These are phyloP conservation scores for Rauvolfia tetraphylla DNA, from an alignment of 257 asterid species.

Conservation along the genomic window DNA sequence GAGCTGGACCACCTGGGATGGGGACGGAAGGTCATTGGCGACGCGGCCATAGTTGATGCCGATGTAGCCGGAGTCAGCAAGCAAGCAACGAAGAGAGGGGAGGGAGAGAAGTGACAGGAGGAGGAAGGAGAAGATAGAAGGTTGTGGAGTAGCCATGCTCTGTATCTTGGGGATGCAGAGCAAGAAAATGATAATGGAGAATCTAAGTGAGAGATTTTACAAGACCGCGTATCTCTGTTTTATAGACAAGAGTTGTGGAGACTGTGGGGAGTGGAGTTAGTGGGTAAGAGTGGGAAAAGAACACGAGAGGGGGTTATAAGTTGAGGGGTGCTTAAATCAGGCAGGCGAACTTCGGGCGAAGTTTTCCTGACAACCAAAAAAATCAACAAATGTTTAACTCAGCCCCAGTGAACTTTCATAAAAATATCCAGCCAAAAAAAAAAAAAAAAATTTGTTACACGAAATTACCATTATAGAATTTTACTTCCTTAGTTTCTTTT, in stretches of 20 bases:
- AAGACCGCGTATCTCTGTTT: neutral
- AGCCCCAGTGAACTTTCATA: no score
- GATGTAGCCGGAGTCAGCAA: conserved; percentile 41
- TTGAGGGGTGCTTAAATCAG: neutral
- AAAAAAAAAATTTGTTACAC: no score
- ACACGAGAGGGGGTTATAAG: neutral
- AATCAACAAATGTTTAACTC: no score
- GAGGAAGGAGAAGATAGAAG: neutral
- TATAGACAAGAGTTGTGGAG: neutral
- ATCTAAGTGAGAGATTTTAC: neutral
- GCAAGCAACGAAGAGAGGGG: conserved; percentile 1
- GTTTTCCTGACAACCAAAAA: no score
- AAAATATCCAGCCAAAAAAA: no score
- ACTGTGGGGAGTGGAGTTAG: no score
- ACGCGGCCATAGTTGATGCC: conserved; percentile 89
- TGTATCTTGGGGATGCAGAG: conserved; percentile 1
- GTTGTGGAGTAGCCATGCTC: conserved; percentile 4
- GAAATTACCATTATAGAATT: no score
- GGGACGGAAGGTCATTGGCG: conserved; percentile 73
- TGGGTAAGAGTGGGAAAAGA: no score
- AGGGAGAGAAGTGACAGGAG: conserved; percentile 25
- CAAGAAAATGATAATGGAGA: neutral
- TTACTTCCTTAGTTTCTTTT: no score
- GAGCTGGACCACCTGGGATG: conserved; percentile 62
- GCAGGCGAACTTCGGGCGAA: no score